Evolutionary conservation across 192 early-diverging fungal species (phyloP).

Genomic region (Coemansia biformis): DNA sequence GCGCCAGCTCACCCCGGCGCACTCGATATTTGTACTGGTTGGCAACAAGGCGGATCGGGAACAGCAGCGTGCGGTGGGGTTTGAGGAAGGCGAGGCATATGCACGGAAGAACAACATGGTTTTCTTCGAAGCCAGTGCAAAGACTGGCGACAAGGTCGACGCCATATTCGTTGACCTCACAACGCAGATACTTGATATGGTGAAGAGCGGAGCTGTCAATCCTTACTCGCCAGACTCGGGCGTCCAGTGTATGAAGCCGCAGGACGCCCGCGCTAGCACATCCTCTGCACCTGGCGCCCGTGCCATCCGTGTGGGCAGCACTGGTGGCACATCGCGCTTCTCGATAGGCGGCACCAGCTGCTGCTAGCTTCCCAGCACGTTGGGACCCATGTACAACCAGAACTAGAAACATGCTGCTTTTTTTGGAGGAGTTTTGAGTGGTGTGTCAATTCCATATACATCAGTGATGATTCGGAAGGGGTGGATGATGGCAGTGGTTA

Average conservation of each 20-base stretch:
- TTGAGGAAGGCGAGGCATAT: slow-evolving; percentile 53
- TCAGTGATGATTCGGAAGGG: too few relatives aligned
- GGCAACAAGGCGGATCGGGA: slow-evolving; percentile 62
- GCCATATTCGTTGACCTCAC: slow-evolving; percentile 36
- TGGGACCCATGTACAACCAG: too few relatives aligned
- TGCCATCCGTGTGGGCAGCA: slow-evolving; percentile 10
- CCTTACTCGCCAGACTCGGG: slow-evolving; percentile 34
- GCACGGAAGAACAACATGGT: slow-evolving; percentile 54
- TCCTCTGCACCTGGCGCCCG: not conserved
- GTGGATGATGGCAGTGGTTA: too few relatives aligned
- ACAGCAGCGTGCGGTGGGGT: slow-evolving; percentile 40
- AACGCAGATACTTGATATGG: slow-evolving; percentile 15
- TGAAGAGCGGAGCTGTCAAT: slow-evolving; percentile 28
- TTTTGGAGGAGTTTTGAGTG: too few relatives aligned
- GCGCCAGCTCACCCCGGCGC: slow-evolving; percentile 59
- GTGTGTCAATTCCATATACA: too few relatives aligned
- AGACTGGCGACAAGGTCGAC: slow-evolving; percentile 58
- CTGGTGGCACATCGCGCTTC: slow-evolving; percentile 7
- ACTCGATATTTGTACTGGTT: slow-evolving; percentile 64
- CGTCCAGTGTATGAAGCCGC: slow-evolving; percentile 49
- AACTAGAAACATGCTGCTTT: too few relatives aligned
- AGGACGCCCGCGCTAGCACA: slow-evolving; percentile 8
- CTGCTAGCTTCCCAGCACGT: too few relatives aligned
- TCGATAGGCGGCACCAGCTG: slow-evolving; percentile 20
- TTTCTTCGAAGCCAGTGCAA: slow-evolving; percentile 61